Evolutionary conservation across 257 asterid genomes (phyloP), one percentile per base, ranked within the genome.

Genomic region (Leonotis leonurus): DNA sequence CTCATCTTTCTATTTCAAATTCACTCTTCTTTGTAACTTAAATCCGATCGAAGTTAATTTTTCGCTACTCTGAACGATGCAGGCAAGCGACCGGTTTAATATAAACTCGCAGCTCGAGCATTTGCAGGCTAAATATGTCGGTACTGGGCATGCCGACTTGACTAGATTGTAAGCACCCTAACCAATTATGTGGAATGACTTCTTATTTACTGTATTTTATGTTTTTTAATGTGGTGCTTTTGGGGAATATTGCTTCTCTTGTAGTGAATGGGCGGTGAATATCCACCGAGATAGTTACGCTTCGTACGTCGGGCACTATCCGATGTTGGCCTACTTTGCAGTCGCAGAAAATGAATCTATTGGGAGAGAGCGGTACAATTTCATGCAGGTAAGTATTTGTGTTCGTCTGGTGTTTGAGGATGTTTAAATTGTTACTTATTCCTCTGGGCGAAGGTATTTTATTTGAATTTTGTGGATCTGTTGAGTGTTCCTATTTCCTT

Each of bases 71-170:
- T n/a, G n/a, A n/a, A n/a, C 8, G 67, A 43, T 78, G 78, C 85
- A 92, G 96, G 99, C 99, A 21, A 92, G 99, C 72, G 99, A 92
- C 65, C 81, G 99, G 77, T 92, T 92, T 70, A 89, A 89, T 54
- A 92, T 92, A 54, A 92, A 92, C 85, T 92, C 97, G 39, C 97
- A 92, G 85, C 93, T 89, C 65, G 97, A 92, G 85, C 97, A 89
- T 70, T 73, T 87, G 72, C 97, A 93, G 80, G 99, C 99, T 60
- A 93, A 87, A 51, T 93, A 93, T 69, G 99, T 93, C 48, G 99
- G 99, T n/a, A 93, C 99, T n/a, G 97, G 99, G 8, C 97, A 93
- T 49, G 96, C 99, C 27, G 97, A 87, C 54, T 76, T 87, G 90
- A 93, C 80, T 53, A 77, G 99, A 84, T 89, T 85, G 98, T 91